Base-by-base conservation (phyloP, 768 basidiomycete genomes). In the Pleurotus platypus region DNA sequence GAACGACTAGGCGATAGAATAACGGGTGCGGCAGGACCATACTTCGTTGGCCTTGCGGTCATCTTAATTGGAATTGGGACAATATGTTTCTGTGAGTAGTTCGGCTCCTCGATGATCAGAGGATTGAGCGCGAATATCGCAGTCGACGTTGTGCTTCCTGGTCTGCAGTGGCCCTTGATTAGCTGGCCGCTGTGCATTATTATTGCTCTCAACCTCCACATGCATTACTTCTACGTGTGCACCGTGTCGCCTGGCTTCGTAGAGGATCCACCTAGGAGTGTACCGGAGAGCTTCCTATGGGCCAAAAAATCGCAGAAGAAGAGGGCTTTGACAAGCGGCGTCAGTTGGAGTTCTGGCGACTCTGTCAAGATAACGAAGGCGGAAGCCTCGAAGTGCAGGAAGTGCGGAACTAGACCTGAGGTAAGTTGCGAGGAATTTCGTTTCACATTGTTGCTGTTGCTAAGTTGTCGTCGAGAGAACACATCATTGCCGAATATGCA, bases 401-500 rank as follows among this genome's bases (percentile, higher is more conserved):
- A 82, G 64, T 94, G 93, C 66, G 78, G 79, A 7, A 70, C 75
- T 53, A 84, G 89, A 61, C 94, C 93, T 47, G 92, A 95, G 78
- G 92, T 92, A 68, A 69, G 85, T 69, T 3, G 18, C 51, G 5
- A 2, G 2, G 6, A 37, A 43, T 46, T 30, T 15, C 12, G 8
- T 49, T 16, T 12, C 56, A n/a, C 49, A 40, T 18, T 39, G 16
- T 57, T 46, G 35, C 46, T 47, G 57, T 56, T 37, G 47, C 56
- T 57, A 50, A 60, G 56, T 27, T 27, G 22, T 38, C 40, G 50
- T 38, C 51, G 69, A 96, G 94, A 85, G 94, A 72, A 81, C 94
- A 7, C 94, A 98, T 68, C 94, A 96, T 70, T 97, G 94, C 72
- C 81, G 87, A 22, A 87, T 97, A 66, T 97, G 94, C 69, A 92